A percentile compares a stretch with the other conserved stretches of the same genome.
phyloP scores from a whole-genome alignment of 148 eudicot genomes.

The Cornus controversa region DNA sequence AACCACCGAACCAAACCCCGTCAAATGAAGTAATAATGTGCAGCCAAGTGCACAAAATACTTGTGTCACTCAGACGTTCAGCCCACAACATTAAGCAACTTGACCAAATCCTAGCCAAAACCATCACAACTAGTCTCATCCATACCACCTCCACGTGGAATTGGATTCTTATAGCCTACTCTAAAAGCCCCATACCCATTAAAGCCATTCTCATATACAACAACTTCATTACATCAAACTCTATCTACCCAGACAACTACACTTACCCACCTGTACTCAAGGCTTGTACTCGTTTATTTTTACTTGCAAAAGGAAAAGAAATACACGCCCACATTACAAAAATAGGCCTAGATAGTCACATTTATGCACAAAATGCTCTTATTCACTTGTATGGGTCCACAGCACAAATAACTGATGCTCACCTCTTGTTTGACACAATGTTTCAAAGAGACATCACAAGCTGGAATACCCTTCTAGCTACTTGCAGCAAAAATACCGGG shows the following conservation, averaged over 20 bases:
- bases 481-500: not conserved
- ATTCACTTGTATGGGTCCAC: conserved; percentile 20
- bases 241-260: conserved; percentile 10
- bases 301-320: conserved; percentile 10
- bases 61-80: not conserved
- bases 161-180: conserved; percentile 17
- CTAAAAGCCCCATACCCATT: conserved; percentile 20
- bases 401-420: not conserved
- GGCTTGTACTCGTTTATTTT: conserved; percentile 4
- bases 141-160: conserved; percentile 14
- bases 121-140: conserved; percentile 17
- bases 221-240: conserved; percentile 8
- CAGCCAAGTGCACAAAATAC: not conserved
- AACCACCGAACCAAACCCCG: too few relatives aligned
- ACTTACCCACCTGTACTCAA: conserved; percentile 22
- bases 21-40: not conserved
- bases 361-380: conserved; percentile 22
- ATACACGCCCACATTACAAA: conserved; percentile 21
- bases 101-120: conserved; percentile 22
- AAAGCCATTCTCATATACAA: conserved; percentile 23
- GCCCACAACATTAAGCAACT: conserved; percentile 16
- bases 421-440: conserved; percentile 15
- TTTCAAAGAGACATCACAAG: conserved; percentile 15
- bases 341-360: conserved; percentile 12
- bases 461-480: conserved; percentile 16